These are phyloP conservation scores for Mucor mucedo DNA, from an alignment of 371 early-diverging fungal genomes.

Conservation along the genomic window DNA sequence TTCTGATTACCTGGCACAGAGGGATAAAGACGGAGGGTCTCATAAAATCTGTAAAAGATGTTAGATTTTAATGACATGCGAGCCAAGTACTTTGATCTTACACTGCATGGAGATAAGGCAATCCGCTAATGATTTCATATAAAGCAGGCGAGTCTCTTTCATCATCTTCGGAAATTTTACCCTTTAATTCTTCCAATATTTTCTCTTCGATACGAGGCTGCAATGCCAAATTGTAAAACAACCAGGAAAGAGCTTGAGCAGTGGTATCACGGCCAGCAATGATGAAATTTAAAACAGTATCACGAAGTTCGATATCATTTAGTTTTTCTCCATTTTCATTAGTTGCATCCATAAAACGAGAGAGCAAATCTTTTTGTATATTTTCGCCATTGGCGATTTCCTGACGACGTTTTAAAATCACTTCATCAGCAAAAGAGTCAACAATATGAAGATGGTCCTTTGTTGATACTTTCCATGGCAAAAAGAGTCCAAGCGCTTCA, in stretches of 20 bases:
- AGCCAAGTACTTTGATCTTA: slow-evolving; percentile 26
- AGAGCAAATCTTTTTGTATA: slow-evolving; percentile 39
- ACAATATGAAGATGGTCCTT: slow-evolving; percentile 40
- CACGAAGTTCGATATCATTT: slow-evolving; percentile 52
- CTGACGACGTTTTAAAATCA: slow-evolving; percentile 47
- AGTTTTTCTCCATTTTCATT: slow-evolving; percentile 46
- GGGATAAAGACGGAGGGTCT: slow-evolving; percentile 66
- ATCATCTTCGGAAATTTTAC: slow-evolving; percentile 34
- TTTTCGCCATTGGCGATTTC: slow-evolving; percentile 28
- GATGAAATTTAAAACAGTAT: slow-evolving; percentile 55
- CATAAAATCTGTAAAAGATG: slow-evolving; percentile 44
- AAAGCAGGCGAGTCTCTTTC: slow-evolving; percentile 40
- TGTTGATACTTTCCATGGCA: slow-evolving; percentile 38
- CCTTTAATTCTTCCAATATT: slow-evolving; percentile 52
- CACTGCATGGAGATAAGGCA: slow-evolving; percentile 36
- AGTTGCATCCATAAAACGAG: slow-evolving; percentile 38
- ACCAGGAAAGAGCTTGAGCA: slow-evolving; percentile 75
- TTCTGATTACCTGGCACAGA: slow-evolving; percentile 65
- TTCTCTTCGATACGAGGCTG: slow-evolving; percentile 52
- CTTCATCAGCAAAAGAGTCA: slow-evolving; percentile 47
- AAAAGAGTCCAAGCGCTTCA: slow-evolving; percentile 34
- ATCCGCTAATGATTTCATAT: slow-evolving; percentile 50
- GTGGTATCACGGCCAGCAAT: slow-evolving; percentile 76
- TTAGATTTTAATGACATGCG: neutral
- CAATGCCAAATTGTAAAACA: slow-evolving; percentile 53